Percentiles rank a stretch among this genome's conserved stretches.
These are phyloP conservation scores for Blastobotrys malaysiensis DNA, from an alignment of 1,139 yeast genomes.

Conservation along the genomic window DNA sequence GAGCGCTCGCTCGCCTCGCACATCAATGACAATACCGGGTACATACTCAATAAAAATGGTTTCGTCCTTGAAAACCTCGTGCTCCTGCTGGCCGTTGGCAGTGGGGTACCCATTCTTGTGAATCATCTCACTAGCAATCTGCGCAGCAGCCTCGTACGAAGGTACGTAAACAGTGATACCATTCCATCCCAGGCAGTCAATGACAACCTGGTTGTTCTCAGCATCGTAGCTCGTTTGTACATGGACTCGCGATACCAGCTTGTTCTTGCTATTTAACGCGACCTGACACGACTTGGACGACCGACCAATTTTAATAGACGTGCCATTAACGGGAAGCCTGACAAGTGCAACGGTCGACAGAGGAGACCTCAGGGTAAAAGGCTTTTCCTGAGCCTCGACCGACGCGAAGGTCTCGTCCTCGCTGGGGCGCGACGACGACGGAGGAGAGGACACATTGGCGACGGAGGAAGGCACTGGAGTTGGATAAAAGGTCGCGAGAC, in stretches of 20 bases:
- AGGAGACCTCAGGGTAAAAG: conserved; percentile 27
- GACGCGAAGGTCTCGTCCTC: conserved; percentile 16
- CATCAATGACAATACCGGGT: conserved; percentile 54
- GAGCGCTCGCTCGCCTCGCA: conserved; percentile 54
- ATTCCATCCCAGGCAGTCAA: conserved; percentile 65
- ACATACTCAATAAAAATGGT: conserved; percentile 50
- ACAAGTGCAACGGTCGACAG: conserved; percentile 30
- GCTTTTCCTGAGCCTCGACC: conserved; percentile 16
- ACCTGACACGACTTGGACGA: conserved; percentile 59
- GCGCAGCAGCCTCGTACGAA: conserved; percentile 18
- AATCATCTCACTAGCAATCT: conserved; percentile 1
- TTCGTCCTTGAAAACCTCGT: conserved; percentile 41
- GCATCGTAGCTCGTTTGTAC: conserved; percentile 37
- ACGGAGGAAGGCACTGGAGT: conserved; percentile 27
- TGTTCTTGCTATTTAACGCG: conserved; percentile 49
- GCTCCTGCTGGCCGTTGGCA: conserved; percentile 34
- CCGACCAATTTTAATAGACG: conserved; percentile 48
- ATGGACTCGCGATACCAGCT: conserved; percentile 66
- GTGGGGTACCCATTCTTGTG: conserved; percentile 20
- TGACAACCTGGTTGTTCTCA: conserved; percentile 23
- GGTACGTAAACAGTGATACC: conserved; percentile 65
- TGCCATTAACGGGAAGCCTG: conserved; percentile 31
- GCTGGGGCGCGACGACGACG: conserved; percentile 3
- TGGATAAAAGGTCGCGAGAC: conserved; percentile 20
- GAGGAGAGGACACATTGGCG: conserved; percentile 6